A percentile compares a stretch with the other conserved stretches of the same genome.
Evolutionary conservation across 1,284 basidiomycete species (phyloP).

Genomic region (Puccinia polysora): DNA sequence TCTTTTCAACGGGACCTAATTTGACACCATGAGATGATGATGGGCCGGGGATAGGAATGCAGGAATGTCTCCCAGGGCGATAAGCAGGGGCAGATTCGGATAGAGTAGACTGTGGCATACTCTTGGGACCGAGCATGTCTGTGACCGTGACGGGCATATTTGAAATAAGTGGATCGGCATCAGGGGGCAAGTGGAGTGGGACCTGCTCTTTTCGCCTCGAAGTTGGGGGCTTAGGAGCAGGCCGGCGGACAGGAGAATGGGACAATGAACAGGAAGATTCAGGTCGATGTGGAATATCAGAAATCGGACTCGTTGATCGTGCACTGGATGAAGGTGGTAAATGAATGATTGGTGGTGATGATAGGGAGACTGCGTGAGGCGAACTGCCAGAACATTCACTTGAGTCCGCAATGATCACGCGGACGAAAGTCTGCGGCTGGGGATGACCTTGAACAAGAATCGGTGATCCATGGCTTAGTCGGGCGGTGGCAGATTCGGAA

Average conservation of each 20-base stretch:
- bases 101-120: too few relatives aligned
- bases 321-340: constrained; percentile 5
- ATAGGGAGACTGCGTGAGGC: not conserved
- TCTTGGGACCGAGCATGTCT: too few relatives aligned
- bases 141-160: constrained; percentile 10
- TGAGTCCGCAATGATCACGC: not conserved
- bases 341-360: not conserved
- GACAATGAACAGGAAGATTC: constrained; percentile 23
- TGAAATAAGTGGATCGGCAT: not conserved
- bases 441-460: too few relatives aligned
- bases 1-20: not conserved
- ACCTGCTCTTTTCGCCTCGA: constrained; percentile 5
- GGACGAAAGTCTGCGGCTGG: not conserved
- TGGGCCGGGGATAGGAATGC: not conserved
- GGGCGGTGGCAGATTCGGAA: not conserved
- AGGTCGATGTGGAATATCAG: constrained; percentile 1
- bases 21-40: not conserved
- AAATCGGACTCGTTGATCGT: constrained; percentile 27
- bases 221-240: constrained; percentile 22
- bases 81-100: too few relatives aligned
- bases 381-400: not conserved
- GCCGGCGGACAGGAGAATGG: constrained; percentile 24
- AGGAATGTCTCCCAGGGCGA: too few relatives aligned
- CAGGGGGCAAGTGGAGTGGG: not conserved
- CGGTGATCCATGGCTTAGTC: too few relatives aligned